Conservation (phyloP, 495 filamentous ascomycete species). For the Penicillium ochrochloron region DNA sequence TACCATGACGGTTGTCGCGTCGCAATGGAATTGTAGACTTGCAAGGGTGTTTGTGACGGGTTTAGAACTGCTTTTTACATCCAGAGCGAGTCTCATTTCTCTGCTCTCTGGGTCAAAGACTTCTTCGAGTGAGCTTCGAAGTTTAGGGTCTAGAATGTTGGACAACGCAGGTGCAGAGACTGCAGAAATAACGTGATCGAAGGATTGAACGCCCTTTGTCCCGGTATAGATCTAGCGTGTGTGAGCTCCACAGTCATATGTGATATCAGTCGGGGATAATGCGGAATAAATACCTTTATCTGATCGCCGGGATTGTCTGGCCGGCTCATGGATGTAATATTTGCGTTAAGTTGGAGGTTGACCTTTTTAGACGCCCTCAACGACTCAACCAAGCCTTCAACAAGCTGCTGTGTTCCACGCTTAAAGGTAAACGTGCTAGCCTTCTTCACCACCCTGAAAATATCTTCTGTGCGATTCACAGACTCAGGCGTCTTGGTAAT, state of each 20-base stretch:
- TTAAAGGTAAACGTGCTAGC: constrained; percentile 59
- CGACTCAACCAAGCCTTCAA: constrained; percentile 32
- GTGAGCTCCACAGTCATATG: background rate
- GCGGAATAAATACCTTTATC: background rate
- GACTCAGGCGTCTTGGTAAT: constrained; percentile 14
- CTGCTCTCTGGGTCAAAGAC: background rate
- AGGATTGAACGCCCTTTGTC: constrained; percentile 29
- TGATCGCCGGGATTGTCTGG: background rate
- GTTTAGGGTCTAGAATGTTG: constrained; percentile 27
- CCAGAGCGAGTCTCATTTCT: background rate
- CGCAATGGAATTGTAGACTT: constrained; percentile 53
- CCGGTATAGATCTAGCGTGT: constrained; percentile 20
- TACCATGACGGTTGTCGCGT: constrained; percentile 81
- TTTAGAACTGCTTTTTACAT: background rate
- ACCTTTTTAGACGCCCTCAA: constrained; percentile 40
- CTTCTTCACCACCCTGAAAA: constrained; percentile 23
- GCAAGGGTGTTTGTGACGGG: constrained; percentile 29
- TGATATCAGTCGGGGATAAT: background rate
- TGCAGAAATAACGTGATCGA: constrained; percentile 74
- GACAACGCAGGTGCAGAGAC: constrained; percentile 53
- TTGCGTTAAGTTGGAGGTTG: constrained; percentile 27
- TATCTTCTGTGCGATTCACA: constrained; percentile 14
- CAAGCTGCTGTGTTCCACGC: constrained; percentile 40
- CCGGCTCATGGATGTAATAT: constrained; percentile 19
- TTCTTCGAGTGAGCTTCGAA: background rate